These are phyloP conservation scores for Leucosporidium yakuticum DNA, from an alignment of 768 basidiomycete genomes.

Conservation along the genomic window DNA sequence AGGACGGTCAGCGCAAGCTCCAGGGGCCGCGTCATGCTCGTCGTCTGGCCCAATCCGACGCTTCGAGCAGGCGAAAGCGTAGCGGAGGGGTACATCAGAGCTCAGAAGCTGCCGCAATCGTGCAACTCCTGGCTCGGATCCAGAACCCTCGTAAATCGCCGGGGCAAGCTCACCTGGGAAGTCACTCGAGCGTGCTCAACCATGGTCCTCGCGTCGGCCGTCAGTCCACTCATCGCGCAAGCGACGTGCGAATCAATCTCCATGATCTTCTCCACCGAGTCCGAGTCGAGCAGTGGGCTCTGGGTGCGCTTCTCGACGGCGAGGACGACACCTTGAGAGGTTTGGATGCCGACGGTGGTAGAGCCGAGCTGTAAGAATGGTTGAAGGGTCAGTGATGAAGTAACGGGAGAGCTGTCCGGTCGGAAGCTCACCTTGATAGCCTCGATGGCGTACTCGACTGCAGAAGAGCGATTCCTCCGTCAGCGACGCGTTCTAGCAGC, in stretches of 20 bases:
- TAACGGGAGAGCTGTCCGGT: neutral
- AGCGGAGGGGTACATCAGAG: no score
- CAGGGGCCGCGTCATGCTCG: neutral
- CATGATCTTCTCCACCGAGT: conserved; percentile 99
- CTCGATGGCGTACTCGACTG: conserved; percentile 99
- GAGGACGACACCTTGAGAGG: conserved; percentile 81
- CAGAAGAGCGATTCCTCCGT: conserved; percentile 6
- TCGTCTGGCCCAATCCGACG: no score
- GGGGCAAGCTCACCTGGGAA: conserved; percentile 46
- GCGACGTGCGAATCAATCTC: conserved; percentile 96
- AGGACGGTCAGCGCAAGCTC: neutral
- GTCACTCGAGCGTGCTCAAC: conserved; percentile 99
- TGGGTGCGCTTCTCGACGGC: conserved; percentile 98
- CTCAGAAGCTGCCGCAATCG: no score
- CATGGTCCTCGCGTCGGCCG: conserved; percentile 98
- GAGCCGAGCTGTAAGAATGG: conserved; percentile 70
- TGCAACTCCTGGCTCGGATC: no score
- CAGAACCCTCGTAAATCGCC: no score
- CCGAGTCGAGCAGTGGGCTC: conserved; percentile 88
- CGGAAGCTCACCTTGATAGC: conserved; percentile 73
- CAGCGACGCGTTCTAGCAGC: neutral
- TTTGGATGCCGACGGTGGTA: conserved; percentile 91
- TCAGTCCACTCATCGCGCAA: conserved; percentile 91
- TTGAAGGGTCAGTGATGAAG: neutral
- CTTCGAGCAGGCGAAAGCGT: no score